Evolutionary conservation across 495 filamentous ascomycete genomes (phyloP).

Genomic region (Venustampulla echinocandica): DNA sequence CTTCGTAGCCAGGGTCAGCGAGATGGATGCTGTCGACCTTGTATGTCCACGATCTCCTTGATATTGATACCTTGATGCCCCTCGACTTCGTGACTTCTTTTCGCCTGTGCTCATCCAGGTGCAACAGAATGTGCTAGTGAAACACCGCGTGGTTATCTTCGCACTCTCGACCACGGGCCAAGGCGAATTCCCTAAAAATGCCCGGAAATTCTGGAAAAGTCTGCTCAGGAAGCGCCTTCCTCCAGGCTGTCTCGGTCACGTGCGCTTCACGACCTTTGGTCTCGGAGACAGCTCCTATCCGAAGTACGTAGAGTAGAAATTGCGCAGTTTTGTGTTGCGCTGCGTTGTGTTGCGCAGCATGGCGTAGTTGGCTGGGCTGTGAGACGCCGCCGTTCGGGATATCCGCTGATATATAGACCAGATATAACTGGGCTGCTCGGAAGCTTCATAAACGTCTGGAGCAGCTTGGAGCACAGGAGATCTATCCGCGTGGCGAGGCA

Average conservation of each 20-base stretch:
- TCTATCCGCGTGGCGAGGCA: conserved; percentile 71
- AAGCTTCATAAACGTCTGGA: conserved; percentile 79
- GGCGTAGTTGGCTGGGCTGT: neutral
- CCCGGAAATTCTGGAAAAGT: conserved; percentile 72
- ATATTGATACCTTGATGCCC: neutral
- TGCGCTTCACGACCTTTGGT: conserved; percentile 79
- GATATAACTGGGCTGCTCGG: conserved; percentile 86
- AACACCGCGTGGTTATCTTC: conserved; percentile 61
- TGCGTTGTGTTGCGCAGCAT: too few species aligned
- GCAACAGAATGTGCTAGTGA: conserved; percentile 33
- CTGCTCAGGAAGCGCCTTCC: conserved; percentile 71
- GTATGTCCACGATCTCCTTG: conserved; percentile 40
- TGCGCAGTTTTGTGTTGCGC: too few species aligned
- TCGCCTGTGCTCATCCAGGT: neutral
- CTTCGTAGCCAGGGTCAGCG: conserved; percentile 63
- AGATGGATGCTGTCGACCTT: conserved; percentile 67
- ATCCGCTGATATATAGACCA: too few species aligned
- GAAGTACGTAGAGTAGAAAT: conserved; percentile 55
- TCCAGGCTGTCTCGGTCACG: conserved; percentile 51
- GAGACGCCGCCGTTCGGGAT: neutral
- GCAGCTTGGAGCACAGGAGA: conserved; percentile 75
- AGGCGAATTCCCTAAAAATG: conserved; percentile 81
- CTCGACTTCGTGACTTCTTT: neutral
- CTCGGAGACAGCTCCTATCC: conserved; percentile 91
- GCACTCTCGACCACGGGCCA: conserved; percentile 89